Evolutionary conservation across 805 yeast genomes (phyloP), one percentile per base, ranked within the genome.

Genomic region (Schwanniomyces yamadae): DNA sequence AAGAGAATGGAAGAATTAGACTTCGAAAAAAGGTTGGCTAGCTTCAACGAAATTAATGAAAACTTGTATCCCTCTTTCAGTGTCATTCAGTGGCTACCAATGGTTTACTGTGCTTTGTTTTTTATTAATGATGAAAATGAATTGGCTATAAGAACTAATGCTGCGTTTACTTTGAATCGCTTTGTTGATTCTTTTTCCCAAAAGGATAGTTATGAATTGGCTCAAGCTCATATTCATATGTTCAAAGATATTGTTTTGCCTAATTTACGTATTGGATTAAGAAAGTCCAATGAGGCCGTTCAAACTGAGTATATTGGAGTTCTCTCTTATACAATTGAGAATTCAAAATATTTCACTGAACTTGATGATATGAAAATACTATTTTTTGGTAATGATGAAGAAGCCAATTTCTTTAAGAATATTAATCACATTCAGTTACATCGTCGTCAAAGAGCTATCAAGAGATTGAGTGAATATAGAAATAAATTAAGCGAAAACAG

Each of bases 401-500:
- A 89, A 49, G 84, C 88, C 4, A 82, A 87, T 57, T 84, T 87
- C 53, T 87, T 87, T 60, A 55, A 63, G 28, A 88, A 89, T 49
- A 71, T 93, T 31, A 74, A 73, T 41, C 96, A 91, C 57, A 80
- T 91, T 23, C 99, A 91, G 63, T 50, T 83, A 7, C 88, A 83
- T 52, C 78, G 95, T 62, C 82, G 96, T 49, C 89, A 84, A 57
- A 74, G 89, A 49, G 95, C 98, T 0, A 71, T 91, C 15, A 74
- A 78, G 49, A 73, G 84, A 40, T 60, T 90, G 19, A 71, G 73
- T 8, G 78, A 69, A 4, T 49, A 71, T 28, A 73, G 78, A 5
- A 39, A 56, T 14, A 45, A 65, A 5, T 57, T 90, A 5, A 58
- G 75, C 0, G 76, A 76, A 17, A 61, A 66, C 23, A 81, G 79